A percentile compares a stretch with the other conserved stretches of the same genome.
phyloP scores from a whole-genome alignment of 768 basidiomycete genomes.

The Rubroboletus satanas region DNA sequence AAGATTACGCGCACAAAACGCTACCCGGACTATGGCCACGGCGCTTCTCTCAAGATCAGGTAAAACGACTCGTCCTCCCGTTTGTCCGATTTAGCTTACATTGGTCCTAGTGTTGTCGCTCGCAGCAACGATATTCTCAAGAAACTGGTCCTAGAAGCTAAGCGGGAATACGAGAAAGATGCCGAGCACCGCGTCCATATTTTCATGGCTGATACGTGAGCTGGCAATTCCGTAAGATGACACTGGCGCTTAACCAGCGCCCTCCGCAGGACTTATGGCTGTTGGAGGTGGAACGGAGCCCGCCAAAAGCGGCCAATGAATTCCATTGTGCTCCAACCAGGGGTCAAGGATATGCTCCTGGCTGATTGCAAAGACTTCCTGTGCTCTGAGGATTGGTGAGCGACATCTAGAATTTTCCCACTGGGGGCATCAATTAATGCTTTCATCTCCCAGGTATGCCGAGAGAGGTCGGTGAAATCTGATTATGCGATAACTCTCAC shows the following conservation, averaged over 20 bases:
- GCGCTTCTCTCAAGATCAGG: constrained; percentile 78
- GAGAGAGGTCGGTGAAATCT: constrained; percentile 62
- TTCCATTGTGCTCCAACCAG: constrained; percentile 87
- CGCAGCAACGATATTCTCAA: constrained; percentile 86
- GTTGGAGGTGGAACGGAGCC: constrained; percentile 88
- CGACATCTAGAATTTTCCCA: constrained; percentile 22
- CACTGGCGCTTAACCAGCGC: not conserved
- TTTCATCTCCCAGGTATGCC: constrained; percentile 63
- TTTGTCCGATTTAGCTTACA: constrained; percentile 18
- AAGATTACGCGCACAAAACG: constrained; percentile 81
- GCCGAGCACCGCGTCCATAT: constrained; percentile 88
- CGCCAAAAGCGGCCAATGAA: constrained; percentile 88
- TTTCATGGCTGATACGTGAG: constrained; percentile 86
- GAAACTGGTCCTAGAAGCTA: constrained; percentile 81
- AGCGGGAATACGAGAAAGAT: constrained; percentile 87
- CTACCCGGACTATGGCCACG: constrained; percentile 71
- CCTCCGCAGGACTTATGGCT: constrained; percentile 54
- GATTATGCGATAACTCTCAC: constrained; percentile 16
- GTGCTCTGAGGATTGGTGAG: constrained; percentile 80
- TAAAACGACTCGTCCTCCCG: constrained; percentile 25
- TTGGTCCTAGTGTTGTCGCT: constrained; percentile 64
- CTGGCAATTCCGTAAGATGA: constrained; percentile 13
- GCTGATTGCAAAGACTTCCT: constrained; percentile 85
- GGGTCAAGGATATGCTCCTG: constrained; percentile 87
- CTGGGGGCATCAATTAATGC: constrained; percentile 11